phyloP scores from a whole-genome alignment of 805 yeast genomes.

The Yamadazyma philogaea region DNA sequence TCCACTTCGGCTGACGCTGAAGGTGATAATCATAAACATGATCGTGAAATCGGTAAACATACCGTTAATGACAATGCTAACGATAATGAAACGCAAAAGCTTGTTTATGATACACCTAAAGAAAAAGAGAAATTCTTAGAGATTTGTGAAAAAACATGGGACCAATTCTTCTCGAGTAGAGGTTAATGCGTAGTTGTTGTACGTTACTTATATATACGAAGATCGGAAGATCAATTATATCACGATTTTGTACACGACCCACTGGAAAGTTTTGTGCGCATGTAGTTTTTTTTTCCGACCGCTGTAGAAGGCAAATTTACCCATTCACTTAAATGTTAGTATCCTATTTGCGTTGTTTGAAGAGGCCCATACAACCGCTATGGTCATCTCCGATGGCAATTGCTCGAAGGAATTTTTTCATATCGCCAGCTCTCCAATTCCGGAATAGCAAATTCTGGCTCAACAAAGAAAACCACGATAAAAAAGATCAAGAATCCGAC shows the following conservation, averaged over 20 bases:
- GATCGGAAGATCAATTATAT: background rate
- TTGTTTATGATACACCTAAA: constrained; percentile 1
- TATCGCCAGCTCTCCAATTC: constrained; percentile 1
- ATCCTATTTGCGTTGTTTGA: constrained; percentile 3
- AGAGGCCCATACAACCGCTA: background rate
- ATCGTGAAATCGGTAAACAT: constrained; percentile 1
- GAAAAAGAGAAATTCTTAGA: constrained; percentile 40
- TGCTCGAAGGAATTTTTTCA: background rate
- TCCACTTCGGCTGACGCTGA: background rate
- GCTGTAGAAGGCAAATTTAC: background rate
- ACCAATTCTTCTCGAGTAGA: constrained; percentile 26
- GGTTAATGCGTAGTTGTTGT: constrained; percentile 3
- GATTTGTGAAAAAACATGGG: constrained; percentile 45
- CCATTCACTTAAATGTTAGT: constrained; percentile 2
- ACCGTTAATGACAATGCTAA: background rate
- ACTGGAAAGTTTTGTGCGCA: background rate
- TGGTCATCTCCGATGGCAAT: background rate
- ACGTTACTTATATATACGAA: background rate
- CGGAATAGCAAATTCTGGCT: background rate
- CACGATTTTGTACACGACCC: constrained; percentile 1
- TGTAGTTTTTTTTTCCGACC: constrained; percentile 1
- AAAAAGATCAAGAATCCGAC: constrained; percentile 5
- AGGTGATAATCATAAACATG: background rate
- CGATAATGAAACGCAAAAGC: constrained; percentile 1
- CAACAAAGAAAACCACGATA: constrained; percentile 3